Base-by-base conservation (phyloP, 495 filamentous ascomycete species). In the Recurvomyces mirabilis region DNA sequence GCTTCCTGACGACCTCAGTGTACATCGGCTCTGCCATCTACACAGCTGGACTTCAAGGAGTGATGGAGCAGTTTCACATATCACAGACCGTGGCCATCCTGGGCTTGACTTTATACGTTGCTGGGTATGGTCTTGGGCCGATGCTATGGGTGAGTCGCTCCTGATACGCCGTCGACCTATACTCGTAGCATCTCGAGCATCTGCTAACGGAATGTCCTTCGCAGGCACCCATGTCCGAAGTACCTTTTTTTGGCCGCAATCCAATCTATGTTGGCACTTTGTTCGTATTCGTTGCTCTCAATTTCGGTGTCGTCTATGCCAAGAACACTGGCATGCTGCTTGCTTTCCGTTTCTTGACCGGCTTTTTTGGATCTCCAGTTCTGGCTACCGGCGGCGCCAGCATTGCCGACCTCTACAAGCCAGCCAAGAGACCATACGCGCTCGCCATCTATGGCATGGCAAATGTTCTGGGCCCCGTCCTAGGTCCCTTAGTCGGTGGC, bases 1-100 rank as follows among this genome's bases (percentile, higher is more conserved):
- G 39, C 41, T 21, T 38, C 34, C 33, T 46, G 13, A 46, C 43
- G 47, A 26, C 57, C 22, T 23, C 30, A 7, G 18, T 17, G 7
- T 17, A 36, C 32, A 38, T 31, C 17, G 43, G 33, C 14, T 77
- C 72, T 24, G 68, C 73, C 34, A 73, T 81, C 49, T 70, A 81
- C 55, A 88, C 83, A 0, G 68, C 84, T 11, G 79, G 79, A 41
- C 61, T 87, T 17, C 61, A 56, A 15, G 74, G 74, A 5, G 74
- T 83, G 1, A 58, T 67, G 21, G 50, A 74, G 12, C 64, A 70
- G 14, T 85, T 87, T 45, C 37, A 68, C 36, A 73, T 84, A 42
- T 75, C 73, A 32, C 58, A 70, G 4, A 79, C 82, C 62, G 79
- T 79, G 11, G 74, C 77, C 30, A 58, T 84, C 13, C 59, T 88